Evolutionary conservation across 352 stramenopile species (phyloP), one percentile per base, ranked within the genome.

Genomic region (Achlya hypogyna): DNA sequence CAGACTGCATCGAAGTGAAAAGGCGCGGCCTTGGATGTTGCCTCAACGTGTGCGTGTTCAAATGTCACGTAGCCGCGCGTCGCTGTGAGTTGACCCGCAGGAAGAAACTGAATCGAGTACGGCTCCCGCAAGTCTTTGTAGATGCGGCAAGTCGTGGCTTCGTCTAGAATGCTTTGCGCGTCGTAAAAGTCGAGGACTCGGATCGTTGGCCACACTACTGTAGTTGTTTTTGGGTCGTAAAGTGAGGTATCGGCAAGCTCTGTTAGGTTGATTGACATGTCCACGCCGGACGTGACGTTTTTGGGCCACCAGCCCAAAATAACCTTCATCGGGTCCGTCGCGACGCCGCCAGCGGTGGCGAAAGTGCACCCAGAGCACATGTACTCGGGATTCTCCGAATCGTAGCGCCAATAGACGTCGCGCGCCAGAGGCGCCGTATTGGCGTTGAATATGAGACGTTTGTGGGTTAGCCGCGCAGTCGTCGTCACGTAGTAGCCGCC

Each of bases 371-470:
- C 47, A 0, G 22, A 16, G 27, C 80, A 88, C 5, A 63, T 18
- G 9, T 85, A 81, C 31, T 42, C 65, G 45, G 81, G 81, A 63
- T 69, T 75, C 16, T 71, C 32, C 25, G 51, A 35, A 38, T 78
- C 75, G 43, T 77, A 88, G 0, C 84, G 72, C 80, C 82, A 91
- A 49, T 84, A 88, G 29, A 87, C 74, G 14, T 91, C 82, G 0
- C 25, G 4, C 1, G 80, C 82, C 4, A 74, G 73, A 1, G 63
- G 23, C 0, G 82, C 82, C 0, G 40, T 42, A 59, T 91, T 89
- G n/a, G 56, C 51, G 5, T 27, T 45, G 47, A 84, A 82, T 1
- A 20, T 25, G 5, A 69, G 62, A 0, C 12, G 29, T 20, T 52
- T 45, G 59, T 65, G 58, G 6, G 9, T 1, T 2, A 53, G 5